These are phyloP conservation scores for Neurospora intermedia DNA, from an alignment of 495 filamentous ascomycete genomes.

Conservation along the genomic window DNA sequence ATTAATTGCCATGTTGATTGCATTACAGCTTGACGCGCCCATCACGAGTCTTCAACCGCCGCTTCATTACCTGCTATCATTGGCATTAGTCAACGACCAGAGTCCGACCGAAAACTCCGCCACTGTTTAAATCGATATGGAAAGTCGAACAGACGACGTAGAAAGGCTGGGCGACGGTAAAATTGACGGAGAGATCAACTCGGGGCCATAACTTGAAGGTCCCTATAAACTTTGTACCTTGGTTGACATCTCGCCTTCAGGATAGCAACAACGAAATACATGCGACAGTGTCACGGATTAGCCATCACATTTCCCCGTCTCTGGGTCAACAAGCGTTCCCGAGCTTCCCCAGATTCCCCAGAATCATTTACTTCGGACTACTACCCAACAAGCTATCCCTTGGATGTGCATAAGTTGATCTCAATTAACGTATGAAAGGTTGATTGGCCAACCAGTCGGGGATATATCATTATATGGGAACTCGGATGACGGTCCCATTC, in stretches of 20 bases:
- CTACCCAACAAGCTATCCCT: neutral
- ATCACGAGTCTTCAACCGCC: neutral
- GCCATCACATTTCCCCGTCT: neutral
- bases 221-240: neutral
- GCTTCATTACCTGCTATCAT: neutral
- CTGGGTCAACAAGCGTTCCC: neutral
- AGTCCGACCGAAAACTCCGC: neutral
- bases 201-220: neutral
- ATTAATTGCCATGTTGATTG: conserved; percentile 12
- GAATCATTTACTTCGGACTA: neutral
- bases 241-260: neutral
- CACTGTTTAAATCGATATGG: neutral
- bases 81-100: neutral
- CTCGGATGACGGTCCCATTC: conserved; percentile 13
- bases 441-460: neutral
- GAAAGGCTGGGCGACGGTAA: neutral
- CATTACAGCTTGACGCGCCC: neutral
- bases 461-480: conserved; percentile 12
- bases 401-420: neutral
- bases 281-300: neutral
- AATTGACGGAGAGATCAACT: neutral
- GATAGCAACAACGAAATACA: neutral
- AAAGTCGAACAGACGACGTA: neutral
- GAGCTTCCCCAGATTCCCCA: neutral
- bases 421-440: neutral